Evolutionary conservation across 2,329 filamentous ascomycete species (phyloP), one percentile per base, ranked within the genome.

Genomic region (Fusarium liriodendri): DNA sequence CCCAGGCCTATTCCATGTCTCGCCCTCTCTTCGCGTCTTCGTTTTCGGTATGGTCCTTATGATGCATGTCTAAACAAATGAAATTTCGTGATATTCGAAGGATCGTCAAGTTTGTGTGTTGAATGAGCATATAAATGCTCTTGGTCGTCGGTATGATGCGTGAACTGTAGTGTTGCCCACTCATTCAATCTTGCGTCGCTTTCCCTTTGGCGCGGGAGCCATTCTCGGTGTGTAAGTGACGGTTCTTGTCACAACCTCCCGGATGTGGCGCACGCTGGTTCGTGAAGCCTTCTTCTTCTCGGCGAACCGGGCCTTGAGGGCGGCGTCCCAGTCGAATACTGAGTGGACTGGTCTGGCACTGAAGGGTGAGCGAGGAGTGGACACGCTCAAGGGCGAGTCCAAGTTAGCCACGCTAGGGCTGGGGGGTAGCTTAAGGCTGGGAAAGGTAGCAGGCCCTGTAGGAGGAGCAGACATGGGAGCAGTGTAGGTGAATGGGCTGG

Each of bases 201-300:
- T 98, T 74, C 95, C 95, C 83, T 95, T 95, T 9, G 95, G 96
- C 40, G 95, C 95, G 27, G 95, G 94, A 75, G 95, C 94, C 85
- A 98, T 94, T 74, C 92, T 88, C 70, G 91, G 93, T 81, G 94
- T 97, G 83, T 97, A 98, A 45, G 94, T 98, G 69, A 98, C 94
- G 18, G 95, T 98, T 76, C 95, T 90, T n/a, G 95, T 98, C 62
- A 98, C 94, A 6, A 98, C 95, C 82, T 98, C 95, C 64, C 94
- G 88, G 67, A 98, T 95, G 79, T 93, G 89, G 69, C 92, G 89
- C 66, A 92, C 87, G 77, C 87, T 91, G 35, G 91, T 91, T 74
- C 88, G 89, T 45, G 89, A 85, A 18, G 87, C 80, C 80, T 89
- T 89, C 72, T 87, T 86, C 80, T 86, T 86, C 79, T 93, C 92